phyloP scores from a whole-genome alignment of 805 yeast species.

The Torulaspora maleeae region DNA sequence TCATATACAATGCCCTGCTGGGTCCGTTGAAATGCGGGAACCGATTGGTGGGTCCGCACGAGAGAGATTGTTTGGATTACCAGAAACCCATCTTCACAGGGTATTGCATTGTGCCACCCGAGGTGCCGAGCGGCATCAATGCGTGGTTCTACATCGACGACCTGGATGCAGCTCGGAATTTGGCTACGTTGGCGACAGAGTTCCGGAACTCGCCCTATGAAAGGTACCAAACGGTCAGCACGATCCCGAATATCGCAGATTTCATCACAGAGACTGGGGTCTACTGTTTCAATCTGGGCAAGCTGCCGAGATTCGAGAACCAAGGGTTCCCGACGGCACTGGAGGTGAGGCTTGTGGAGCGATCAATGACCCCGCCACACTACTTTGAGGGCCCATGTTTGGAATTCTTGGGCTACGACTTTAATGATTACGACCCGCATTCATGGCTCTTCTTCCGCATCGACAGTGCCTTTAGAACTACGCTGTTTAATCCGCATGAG shows the following conservation, averaged over 20 bases:
- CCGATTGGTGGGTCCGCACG: slow-evolving; percentile 1
- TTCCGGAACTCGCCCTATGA: slow-evolving; percentile 13
- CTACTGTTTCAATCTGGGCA: slow-evolving; percentile 23
- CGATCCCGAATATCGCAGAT: slow-evolving; percentile 16
- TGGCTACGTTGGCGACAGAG: slow-evolving; percentile 17
- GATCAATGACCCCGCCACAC: slow-evolving; percentile 21
- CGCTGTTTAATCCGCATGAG: slow-evolving; percentile 15
- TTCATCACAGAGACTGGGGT: slow-evolving; percentile 22
- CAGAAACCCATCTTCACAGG: slow-evolving; percentile 14
- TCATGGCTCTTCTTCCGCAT: slow-evolving; percentile 21
- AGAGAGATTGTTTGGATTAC: slow-evolving; percentile 8
- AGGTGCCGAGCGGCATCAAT: slow-evolving; percentile 12
- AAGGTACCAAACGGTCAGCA: slow-evolving; percentile 13
- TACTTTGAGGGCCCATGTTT: slow-evolving; percentile 29
- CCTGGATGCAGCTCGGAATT: slow-evolving; percentile 10
- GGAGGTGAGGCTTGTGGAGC: slow-evolving; percentile 20
- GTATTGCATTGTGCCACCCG: slow-evolving; percentile 9
- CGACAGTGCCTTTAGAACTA: slow-evolving; percentile 7
- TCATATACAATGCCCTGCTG: slow-evolving; percentile 16
- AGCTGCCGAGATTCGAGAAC: slow-evolving; percentile 10
- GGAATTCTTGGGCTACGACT: slow-evolving; percentile 25
- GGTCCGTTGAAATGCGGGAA: slow-evolving; percentile 13
- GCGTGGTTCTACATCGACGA: slow-evolving; percentile 22
- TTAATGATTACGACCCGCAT: slow-evolving; percentile 11
- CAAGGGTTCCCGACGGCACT: background rate